phyloP scores from a whole-genome alignment of 2,329 filamentous ascomycete species.

The Albophoma yamanashiensis region DNA sequence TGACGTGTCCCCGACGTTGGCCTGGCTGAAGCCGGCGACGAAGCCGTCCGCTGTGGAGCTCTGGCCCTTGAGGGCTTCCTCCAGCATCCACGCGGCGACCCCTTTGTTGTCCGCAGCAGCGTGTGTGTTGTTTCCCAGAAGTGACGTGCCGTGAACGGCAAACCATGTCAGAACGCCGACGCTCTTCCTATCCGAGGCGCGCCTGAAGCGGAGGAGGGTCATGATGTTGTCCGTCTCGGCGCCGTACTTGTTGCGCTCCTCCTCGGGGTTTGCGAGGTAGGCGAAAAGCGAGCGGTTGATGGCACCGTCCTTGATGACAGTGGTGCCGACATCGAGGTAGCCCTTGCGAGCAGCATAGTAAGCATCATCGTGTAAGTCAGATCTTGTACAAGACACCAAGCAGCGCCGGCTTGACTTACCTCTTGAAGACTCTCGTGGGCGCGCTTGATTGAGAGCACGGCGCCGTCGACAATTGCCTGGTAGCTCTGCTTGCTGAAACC shows the following conservation, averaged over 20 bases:
- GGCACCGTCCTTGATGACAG: conserved; percentile 64
- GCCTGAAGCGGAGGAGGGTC: conserved; percentile 69
- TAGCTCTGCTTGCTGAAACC: conserved; percentile 86
- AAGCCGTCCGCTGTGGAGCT: conserved; percentile 53
- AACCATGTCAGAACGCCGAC: conserved; percentile 85
- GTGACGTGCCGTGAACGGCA: conserved; percentile 81
- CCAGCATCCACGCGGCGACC: conserved; percentile 76
- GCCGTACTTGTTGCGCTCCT: conserved; percentile 61
- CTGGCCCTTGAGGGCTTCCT: conserved; percentile 52
- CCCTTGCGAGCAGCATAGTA: conserved; percentile 29
- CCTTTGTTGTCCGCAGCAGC: conserved; percentile 96
- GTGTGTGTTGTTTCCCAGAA: conserved; percentile 85
- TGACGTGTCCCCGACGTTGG: conserved; percentile 82
- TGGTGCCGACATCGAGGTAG: conserved; percentile 58
- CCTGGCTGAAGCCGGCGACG: conserved; percentile 85
- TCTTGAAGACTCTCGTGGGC: conserved; percentile 52
- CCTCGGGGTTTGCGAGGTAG: conserved; percentile 74
- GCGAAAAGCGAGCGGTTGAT: conserved; percentile 84
- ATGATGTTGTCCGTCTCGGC: conserved; percentile 45
- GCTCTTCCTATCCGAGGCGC: conserved; percentile 63
- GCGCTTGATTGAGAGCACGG: conserved; percentile 67
- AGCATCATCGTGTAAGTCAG: background rate
- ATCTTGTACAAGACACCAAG: background rate
- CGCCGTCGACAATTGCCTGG: conserved; percentile 77
- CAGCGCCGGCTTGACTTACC: conserved; percentile 10